Evolutionary conservation across 768 basidiomycete species (phyloP), one percentile per base, ranked within the genome.

Genomic region (Agrocybe pediades): DNA sequence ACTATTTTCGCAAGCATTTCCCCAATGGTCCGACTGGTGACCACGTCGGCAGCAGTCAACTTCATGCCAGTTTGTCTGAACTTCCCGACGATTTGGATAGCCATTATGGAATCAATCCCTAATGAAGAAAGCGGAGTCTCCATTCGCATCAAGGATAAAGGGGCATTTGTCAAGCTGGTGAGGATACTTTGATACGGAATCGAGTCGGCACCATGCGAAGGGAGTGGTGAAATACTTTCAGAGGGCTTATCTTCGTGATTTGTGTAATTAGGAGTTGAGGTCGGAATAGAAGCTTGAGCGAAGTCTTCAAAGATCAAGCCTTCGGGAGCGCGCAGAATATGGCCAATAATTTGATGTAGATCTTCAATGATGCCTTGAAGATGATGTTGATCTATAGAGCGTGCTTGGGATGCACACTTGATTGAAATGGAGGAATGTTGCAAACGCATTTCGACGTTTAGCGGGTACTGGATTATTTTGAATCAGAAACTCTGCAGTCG

Each of bases 91-190:
- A 81, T 65, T 46, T 74, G 73, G 29, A 81, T 76, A 19, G 80
- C 77, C 17, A 74, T 75, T 53, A 81, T 80, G 1, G 80, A 81
- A 58, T 81, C 80, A 9, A 81, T 65, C 17, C 80, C 80, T 9
- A 81, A 59, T 6, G 74, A 66, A 11, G 67, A 65, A 16, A 79
- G 68, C 3, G 70, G 69, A 6, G 74, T 78, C 3, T 62, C 57
- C 16, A 66, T 53, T 17, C 62, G 58, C 5, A 81, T 63, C 17
- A 63, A 56, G 3, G 69, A 64, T 7, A 50, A 25, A 1, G 74
- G 64, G 11, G 68, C 61, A 30, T 67, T 67, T 4, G 68, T 65
- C 13, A 71, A 53, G 6, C 52, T 29, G 24, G 57, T 49, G 21
- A 71, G 57, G 2, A 69, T 50, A 2, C 57, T 53, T 27, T 61